A percentile compares a stretch with the other conserved stretches of the same genome.
Conservation (phyloP, 2,329 filamentous ascomycete genomes). For the Tothia fuscella region DNA sequence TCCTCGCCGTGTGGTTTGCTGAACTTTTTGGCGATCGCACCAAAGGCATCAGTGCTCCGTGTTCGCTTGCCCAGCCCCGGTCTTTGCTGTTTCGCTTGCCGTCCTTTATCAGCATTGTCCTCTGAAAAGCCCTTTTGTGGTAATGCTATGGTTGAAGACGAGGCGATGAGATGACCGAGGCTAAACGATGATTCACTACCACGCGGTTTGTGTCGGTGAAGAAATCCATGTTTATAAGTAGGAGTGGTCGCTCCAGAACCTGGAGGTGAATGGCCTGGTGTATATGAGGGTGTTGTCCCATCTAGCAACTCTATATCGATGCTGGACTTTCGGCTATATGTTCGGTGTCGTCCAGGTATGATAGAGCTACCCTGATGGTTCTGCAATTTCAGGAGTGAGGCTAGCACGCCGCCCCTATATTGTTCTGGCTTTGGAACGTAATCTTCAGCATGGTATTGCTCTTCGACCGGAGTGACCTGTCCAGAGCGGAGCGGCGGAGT, state of each 20-base stretch:
- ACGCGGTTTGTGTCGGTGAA: conserved; percentile 15
- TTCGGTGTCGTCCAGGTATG: conserved; percentile 17
- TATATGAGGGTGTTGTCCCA: conserved; percentile 4
- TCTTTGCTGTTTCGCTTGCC: conserved; percentile 22
- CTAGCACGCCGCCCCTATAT: conserved; percentile 63
- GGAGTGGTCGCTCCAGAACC: conserved; percentile 18
- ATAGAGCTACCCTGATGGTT: conserved; percentile 20
- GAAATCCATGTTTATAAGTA: conserved; percentile 18
- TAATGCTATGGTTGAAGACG: conserved; percentile 31
- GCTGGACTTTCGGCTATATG: neutral
- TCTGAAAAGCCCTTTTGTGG: conserved; percentile 28
- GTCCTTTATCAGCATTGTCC: conserved; percentile 29
- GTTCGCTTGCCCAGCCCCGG: conserved; percentile 25
- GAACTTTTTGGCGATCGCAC: conserved; percentile 4
- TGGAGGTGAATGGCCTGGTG: conserved; percentile 7
- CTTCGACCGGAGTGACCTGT: conserved; percentile 35
- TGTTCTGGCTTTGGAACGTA: conserved; percentile 56
- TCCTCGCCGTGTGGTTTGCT: conserved; percentile 24
- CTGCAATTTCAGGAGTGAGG: conserved; percentile 60
- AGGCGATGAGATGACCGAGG: conserved; percentile 32
- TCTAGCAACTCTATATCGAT: neutral
- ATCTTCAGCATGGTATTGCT: conserved; percentile 42
- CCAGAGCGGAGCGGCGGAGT: conserved; percentile 27
- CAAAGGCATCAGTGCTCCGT: conserved; percentile 21
- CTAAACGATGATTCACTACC: conserved; percentile 24